Percentiles rank a stretch among this genome's conserved stretches.
Conservation (phyloP, 2,329 filamentous ascomycete species). For the Colletotrichum higginsianum region DNA sequence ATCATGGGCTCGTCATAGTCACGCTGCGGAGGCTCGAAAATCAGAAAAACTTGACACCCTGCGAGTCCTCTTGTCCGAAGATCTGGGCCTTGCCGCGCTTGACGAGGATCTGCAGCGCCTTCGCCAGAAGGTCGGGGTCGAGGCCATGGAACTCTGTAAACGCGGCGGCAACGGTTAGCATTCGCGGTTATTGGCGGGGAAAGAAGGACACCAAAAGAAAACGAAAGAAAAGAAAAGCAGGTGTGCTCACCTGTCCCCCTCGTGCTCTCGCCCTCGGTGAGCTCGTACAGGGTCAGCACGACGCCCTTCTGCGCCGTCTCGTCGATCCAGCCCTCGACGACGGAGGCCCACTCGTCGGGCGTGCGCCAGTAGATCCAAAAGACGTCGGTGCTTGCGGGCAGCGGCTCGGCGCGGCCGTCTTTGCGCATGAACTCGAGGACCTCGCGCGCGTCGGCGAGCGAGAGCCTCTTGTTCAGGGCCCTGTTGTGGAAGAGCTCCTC, state of each 20-base stretch:
- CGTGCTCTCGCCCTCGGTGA: constrained; percentile 88
- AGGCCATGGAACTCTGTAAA: constrained; percentile 86
- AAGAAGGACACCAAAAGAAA: no score
- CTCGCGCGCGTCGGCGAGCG: constrained; percentile 67
- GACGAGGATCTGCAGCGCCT: constrained; percentile 84
- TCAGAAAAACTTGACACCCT: constrained; percentile 98
- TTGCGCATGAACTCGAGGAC: constrained; percentile 72
- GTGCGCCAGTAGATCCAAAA: constrained; percentile 88
- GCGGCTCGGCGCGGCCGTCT: constrained; percentile 77
- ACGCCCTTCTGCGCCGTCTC: constrained; percentile 89
- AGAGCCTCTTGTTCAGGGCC: constrained; percentile 66
- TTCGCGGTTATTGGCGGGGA: constrained; percentile 40
- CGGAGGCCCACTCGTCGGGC: constrained; percentile 90
- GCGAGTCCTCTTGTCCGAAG: constrained; percentile 89
- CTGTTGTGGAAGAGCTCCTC: constrained; percentile 72
- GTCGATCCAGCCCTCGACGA: constrained; percentile 86
- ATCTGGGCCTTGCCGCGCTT: constrained; percentile 94
- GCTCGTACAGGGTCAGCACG: constrained; percentile 93
- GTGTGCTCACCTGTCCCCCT: constrained; percentile 71
- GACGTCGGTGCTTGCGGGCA: constrained; percentile 64
- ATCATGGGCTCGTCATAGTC: background rate
- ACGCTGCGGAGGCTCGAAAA: background rate
- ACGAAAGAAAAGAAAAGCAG: no score
- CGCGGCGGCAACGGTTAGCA: constrained; percentile 24
- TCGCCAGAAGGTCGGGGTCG: constrained; percentile 84